A percentile compares a stretch with the other conserved stretches of the same genome.
Conservation (phyloP, 257 asterid species). For the Petunia axillaris region DNA sequence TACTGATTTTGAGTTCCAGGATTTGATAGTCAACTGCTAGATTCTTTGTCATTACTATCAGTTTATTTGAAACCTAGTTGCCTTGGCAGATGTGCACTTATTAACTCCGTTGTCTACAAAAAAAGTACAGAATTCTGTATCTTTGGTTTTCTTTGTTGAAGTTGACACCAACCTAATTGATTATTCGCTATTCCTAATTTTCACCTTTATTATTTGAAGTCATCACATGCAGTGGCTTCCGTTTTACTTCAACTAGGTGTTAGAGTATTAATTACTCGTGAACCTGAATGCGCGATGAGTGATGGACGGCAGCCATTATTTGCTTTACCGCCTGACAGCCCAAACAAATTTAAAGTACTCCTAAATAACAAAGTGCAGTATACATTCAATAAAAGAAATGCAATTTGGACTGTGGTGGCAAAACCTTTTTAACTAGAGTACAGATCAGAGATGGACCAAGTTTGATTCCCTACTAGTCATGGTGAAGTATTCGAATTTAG, state of each 20-base stretch:
- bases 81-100: neutral
- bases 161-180: neutral
- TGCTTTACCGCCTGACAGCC: neutral
- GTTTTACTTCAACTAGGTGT: neutral
- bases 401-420: neutral
- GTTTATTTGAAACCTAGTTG: neutral
- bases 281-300: neutral
- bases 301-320: neutral
- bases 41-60: neutral
- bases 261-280: neutral
- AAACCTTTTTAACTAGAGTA: neutral
- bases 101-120: neutral
- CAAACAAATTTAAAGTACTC: neutral
- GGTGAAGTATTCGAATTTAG: neutral
- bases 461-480: neutral
- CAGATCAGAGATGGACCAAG: neutral
- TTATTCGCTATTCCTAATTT: neutral
- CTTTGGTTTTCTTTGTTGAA: neutral
- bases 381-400: neutral
- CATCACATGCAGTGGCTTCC: constrained; percentile 11
- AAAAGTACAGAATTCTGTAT: neutral
- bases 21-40: constrained; percentile 20
- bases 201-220: neutral
- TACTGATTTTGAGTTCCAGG: neutral
- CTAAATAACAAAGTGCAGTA: no score